phyloP scores from a whole-genome alignment of 768 basidiomycete genomes.

The Tephrocybe sp. region DNA sequence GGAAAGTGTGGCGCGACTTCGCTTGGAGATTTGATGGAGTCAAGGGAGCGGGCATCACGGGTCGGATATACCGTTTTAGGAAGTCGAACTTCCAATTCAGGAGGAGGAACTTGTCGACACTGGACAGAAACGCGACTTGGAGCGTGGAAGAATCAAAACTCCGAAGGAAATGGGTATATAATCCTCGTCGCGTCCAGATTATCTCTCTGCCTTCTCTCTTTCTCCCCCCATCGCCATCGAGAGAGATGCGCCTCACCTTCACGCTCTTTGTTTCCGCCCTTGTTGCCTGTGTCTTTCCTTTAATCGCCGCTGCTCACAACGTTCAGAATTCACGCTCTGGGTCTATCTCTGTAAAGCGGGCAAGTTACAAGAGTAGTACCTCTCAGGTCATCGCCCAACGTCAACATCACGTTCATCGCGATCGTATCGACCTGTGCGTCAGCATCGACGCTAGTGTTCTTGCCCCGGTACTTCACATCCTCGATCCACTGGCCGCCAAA shows the following conservation, averaged over 20 bases:
- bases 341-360: constrained; percentile 9
- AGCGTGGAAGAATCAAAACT: constrained; percentile 18
- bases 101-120: not conserved
- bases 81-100: constrained; percentile 11
- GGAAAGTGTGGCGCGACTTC: constrained; percentile 14
- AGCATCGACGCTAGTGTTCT: constrained; percentile 16
- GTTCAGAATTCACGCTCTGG: constrained; percentile 11
- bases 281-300: constrained; percentile 14
- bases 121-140: constrained; percentile 5
- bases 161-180: constrained; percentile 18
- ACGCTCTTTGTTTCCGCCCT: constrained; percentile 19
- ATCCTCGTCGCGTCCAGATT: constrained; percentile 1
- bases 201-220: constrained; percentile 6
- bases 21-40: constrained; percentile 5
- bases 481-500: constrained; percentile 16
- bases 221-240: constrained; percentile 5
- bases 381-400: constrained; percentile 15
- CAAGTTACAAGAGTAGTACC: constrained; percentile 3
- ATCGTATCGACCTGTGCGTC: constrained; percentile 20
- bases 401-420: constrained; percentile 17
- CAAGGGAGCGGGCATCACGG: constrained; percentile 1
- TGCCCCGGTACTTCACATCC: constrained; percentile 12
- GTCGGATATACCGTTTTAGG: constrained; percentile 5
- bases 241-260: constrained; percentile 18
- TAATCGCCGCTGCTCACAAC: constrained; percentile 8